phyloP scores from a whole-genome alignment of 345 rosid species.

The Tarenaya hassleriana region DNA sequence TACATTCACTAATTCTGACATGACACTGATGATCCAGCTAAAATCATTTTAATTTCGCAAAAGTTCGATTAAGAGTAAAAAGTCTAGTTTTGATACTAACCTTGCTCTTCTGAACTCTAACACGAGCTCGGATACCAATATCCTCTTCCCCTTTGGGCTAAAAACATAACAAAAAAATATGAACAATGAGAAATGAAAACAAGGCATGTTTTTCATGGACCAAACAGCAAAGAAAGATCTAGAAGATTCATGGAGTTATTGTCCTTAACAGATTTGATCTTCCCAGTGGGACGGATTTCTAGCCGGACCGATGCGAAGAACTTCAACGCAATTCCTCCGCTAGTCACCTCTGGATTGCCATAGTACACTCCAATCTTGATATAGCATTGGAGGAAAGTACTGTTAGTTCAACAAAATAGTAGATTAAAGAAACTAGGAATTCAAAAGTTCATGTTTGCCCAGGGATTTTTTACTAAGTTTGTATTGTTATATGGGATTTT shows the following conservation, averaged over 20 bases:
- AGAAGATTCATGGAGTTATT: slow-evolving; percentile 8
- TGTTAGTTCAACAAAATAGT: slow-evolving; percentile 21
- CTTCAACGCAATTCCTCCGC: slow-evolving; percentile 94
- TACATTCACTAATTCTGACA: no score
- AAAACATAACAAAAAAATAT: no score
- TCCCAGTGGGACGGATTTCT: slow-evolving; percentile 89
- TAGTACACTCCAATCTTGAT: slow-evolving; percentile 89
- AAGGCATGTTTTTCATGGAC: slow-evolving; percentile 8
- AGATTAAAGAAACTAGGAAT: neutral
- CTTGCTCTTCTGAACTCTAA: slow-evolving; percentile 97
- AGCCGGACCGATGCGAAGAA: slow-evolving; percentile 93
- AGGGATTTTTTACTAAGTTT: no score
- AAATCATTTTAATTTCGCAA: neutral
- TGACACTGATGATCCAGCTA: no score
- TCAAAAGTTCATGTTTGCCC: no score
- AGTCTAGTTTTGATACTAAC: slow-evolving; percentile 30
- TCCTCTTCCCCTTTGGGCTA: slow-evolving; percentile 94
- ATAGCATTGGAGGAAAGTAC: slow-evolving; percentile 19
- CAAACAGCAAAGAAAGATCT: slow-evolving; percentile 8
- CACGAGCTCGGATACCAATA: slow-evolving; percentile 82
- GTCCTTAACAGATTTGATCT: slow-evolving; percentile 91
- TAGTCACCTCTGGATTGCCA: slow-evolving; percentile 97
- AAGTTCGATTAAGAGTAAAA: slow-evolving; percentile 7
- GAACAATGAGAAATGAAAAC: slow-evolving; percentile 4
- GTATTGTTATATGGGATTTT: no score